Conservation (phyloP, 164 flowering plant genomes). For the Aristolochia californica region DNA sequence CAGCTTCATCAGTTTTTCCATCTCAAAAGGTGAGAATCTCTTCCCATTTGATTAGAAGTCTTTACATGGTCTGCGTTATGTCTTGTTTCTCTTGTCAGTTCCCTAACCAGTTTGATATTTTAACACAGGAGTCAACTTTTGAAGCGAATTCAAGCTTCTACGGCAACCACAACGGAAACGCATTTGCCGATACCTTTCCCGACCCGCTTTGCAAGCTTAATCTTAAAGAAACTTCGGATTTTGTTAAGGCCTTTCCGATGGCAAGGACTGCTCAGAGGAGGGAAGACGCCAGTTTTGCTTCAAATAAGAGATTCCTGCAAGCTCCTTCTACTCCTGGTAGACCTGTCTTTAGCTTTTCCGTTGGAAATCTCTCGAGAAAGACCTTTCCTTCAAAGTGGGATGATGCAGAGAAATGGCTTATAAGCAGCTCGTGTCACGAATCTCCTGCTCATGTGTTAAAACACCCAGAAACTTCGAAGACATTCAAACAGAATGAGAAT, state of each 20-base stretch:
- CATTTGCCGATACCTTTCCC: constrained; percentile 42
- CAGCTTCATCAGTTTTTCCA: constrained; percentile 25
- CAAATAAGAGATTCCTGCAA: constrained; percentile 35
- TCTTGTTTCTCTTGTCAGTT: neutral
- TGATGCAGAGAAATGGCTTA: constrained; percentile 93
- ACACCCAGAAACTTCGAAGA: constrained; percentile 23
- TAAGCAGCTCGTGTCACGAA: constrained; percentile 47
- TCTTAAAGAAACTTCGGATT: constrained; percentile 78
- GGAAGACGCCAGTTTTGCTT: constrained; percentile 25
- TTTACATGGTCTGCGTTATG: neutral
- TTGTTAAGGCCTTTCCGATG: constrained; percentile 66
- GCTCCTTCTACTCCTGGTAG: constrained; percentile 87
- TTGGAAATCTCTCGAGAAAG: constrained; percentile 41
- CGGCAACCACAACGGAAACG: constrained; percentile 32
- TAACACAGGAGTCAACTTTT: constrained; percentile 30
- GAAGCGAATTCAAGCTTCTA: constrained; percentile 25
- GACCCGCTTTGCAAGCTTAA: constrained; percentile 86
- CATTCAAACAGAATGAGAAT: constrained; percentile 16
- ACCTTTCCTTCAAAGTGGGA: constrained; percentile 91
- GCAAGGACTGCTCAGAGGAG: constrained; percentile 35
- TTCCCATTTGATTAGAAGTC: neutral
- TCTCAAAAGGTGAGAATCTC: constrained; percentile 22
- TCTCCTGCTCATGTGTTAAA: constrained; percentile 53
- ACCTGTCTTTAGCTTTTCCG: constrained; percentile 68
- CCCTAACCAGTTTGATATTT: neutral